phyloP scores from a whole-genome alignment of 768 basidiomycete species.

The Termitomyces sp. region DNA sequence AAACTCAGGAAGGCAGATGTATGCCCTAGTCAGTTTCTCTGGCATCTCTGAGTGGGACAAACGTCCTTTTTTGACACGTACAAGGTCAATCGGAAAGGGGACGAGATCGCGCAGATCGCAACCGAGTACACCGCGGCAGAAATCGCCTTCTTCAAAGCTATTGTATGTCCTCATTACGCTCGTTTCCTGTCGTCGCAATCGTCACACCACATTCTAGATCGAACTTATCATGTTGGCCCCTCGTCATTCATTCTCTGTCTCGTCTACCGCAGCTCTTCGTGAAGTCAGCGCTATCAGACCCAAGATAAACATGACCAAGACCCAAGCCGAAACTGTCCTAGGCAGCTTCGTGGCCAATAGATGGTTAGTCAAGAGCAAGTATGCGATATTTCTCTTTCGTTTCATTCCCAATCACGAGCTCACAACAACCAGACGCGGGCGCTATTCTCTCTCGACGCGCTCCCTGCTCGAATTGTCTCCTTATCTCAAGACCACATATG shows the following conservation, averaged over 20 bases:
- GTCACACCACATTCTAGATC: conserved; percentile 42
- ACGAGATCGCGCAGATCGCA: conserved; percentile 79
- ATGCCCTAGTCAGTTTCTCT: conserved; percentile 52
- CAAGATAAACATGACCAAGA: conserved; percentile 62
- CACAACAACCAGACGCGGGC: conserved; percentile 42
- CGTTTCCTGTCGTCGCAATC: background rate
- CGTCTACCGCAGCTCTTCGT: conserved; percentile 71
- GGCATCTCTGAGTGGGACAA: background rate
- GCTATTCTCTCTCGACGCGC: conserved; percentile 74
- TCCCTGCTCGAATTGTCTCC: conserved; percentile 66
- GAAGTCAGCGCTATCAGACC: conserved; percentile 57
- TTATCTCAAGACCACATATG: conserved; percentile 71
- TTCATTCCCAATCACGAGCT: background rate
- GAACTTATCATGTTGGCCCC: conserved; percentile 86
- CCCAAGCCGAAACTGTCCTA: conserved; percentile 68
- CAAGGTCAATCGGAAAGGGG: conserved; percentile 77
- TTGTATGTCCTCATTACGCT: conserved; percentile 46
- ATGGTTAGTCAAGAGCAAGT: conserved; percentile 75
- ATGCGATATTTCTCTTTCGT: conserved; percentile 22
- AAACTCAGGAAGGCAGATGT: conserved; percentile 55
- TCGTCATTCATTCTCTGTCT: conserved; percentile 66
- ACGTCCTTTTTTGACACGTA: background rate
- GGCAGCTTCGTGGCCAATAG: conserved; percentile 80
- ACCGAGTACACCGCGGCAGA: conserved; percentile 77
- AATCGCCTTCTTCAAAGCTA: conserved; percentile 79